Evolutionary conservation across 495 filamentous ascomycete genomes (phyloP), one percentile per base, ranked within the genome.

Genomic region (Podospora sp.): DNA sequence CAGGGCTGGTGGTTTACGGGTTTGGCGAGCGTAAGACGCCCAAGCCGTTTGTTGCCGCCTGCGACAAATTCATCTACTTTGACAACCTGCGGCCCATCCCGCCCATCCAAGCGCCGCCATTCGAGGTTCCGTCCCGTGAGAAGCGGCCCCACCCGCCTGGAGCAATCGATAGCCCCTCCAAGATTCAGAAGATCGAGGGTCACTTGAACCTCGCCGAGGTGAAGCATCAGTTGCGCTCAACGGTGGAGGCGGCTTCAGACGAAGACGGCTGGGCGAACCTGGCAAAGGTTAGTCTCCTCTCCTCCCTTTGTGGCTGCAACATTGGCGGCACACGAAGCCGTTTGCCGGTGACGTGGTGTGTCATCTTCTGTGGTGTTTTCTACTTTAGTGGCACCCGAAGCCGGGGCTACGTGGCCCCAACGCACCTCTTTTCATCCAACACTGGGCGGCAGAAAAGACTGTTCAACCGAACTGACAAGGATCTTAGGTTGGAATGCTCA

Each of bases 11-110:
- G 21, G 67, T 72, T 16, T 72, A 72, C 33, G 70, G 70, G 18
- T 72, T 72, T 12, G 67, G 70, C 14, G 63, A 66, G 55, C 63
- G 70, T 27, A 69, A 63, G 55, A 72, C 70, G 1, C 70, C 70
- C 12, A 55, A 56, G 64, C 66, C 70, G 0, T 72, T 72, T 33
- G 70, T 72, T 8, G 29, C 50, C 0, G 67, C 67, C 22, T 72
- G 63, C 57, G 60, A 72, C 60, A 69, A 61, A 60, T 72, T 72
- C 22, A 61, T 71, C 25, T 69, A 69, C 33, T 56, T 71, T 22
- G 69, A 71, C 52, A 71, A 68, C 56, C 29, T 67, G 14, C n/a
- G 1, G 11, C 29, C 52, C 46, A 53, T 18, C 64, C 52, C 52
- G 25, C 27, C 14, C 35, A 35, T 8, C 57, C 40, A 46, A 12